phyloP scores from a whole-genome alignment of 2,329 filamentous ascomycete species.

The Gaeumannomyces tritici region DNA sequence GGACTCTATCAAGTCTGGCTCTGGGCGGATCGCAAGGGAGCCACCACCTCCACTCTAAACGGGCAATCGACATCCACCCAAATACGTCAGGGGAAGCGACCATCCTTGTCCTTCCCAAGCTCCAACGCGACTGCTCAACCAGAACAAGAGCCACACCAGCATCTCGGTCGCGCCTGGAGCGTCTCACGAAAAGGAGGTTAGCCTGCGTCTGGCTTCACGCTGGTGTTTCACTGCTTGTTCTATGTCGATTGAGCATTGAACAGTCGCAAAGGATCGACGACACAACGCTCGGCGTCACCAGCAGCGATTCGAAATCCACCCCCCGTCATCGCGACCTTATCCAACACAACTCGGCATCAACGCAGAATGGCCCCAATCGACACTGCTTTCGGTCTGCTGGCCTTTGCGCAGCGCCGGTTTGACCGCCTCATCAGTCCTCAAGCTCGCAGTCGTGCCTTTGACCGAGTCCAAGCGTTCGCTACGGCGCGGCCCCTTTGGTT shows the following conservation, averaged over 20 bases:
- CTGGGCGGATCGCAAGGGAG: too few species aligned
- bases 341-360: background rate
- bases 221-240: too few species aligned
- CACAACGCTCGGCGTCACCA: background rate
- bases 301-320: background rate
- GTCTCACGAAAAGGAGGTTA: background rate
- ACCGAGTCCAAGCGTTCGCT: constrained; percentile 45
- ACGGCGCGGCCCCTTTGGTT: constrained; percentile 58
- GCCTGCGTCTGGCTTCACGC: too few species aligned
- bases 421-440: constrained; percentile 49
- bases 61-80: background rate
- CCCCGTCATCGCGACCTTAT: background rate
- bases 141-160: too few species aligned
- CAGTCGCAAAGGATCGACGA: background rate
- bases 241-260: background rate
- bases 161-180: too few species aligned
- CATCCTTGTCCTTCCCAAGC: too few species aligned
- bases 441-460: constrained; percentile 46
- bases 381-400: constrained; percentile 23
- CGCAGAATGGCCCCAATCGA: constrained; percentile 18
- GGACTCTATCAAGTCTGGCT: background rate
- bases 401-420: constrained; percentile 32
- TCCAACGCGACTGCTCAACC: too few species aligned
- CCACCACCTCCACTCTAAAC: too few species aligned
- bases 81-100: background rate